Conservation (phyloP, 768 basidiomycete species). For the Kwoniella sp. region DNA sequence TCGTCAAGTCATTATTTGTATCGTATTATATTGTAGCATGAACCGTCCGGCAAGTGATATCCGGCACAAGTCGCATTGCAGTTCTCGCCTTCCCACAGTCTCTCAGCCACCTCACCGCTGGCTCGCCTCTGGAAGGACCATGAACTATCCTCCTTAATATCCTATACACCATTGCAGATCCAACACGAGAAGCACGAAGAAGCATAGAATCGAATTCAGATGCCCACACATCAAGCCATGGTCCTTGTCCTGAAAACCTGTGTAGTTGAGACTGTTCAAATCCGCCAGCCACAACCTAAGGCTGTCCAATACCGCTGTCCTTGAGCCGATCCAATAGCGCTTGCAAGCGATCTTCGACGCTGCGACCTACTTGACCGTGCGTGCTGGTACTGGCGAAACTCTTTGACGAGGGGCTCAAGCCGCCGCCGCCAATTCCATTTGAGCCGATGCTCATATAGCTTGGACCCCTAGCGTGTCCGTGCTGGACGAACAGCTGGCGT, state of each 20-base stretch:
- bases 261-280: too few relatives aligned
- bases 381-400: constrained; percentile 38
- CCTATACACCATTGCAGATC: too few relatives aligned
- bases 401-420: constrained; percentile 34
- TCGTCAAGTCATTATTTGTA: neutral
- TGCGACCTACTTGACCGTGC: constrained; percentile 8
- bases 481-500: constrained; percentile 30
- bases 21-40: neutral
- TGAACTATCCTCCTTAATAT: too few relatives aligned
- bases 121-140: too few relatives aligned
- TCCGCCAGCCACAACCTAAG: neutral
- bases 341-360: constrained; percentile 47
- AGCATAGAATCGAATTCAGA: too few relatives aligned
- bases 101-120: too few relatives aligned
- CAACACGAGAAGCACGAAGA: too few relatives aligned
- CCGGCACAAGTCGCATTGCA: too few relatives aligned
- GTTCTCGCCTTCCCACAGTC: too few relatives aligned
- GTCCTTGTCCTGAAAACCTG: too few relatives aligned
- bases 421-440: neutral
- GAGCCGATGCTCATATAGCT: constrained; percentile 4
- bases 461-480: constrained; percentile 1
- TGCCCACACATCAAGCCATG: too few relatives aligned
- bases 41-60: too few relatives aligned
- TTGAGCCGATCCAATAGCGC: constrained; percentile 46
- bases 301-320: constrained; percentile 8